These are phyloP conservation scores for Metahyphopichia silvanorum DNA, from an alignment of 805 yeast species.

Conservation along the genomic window DNA sequence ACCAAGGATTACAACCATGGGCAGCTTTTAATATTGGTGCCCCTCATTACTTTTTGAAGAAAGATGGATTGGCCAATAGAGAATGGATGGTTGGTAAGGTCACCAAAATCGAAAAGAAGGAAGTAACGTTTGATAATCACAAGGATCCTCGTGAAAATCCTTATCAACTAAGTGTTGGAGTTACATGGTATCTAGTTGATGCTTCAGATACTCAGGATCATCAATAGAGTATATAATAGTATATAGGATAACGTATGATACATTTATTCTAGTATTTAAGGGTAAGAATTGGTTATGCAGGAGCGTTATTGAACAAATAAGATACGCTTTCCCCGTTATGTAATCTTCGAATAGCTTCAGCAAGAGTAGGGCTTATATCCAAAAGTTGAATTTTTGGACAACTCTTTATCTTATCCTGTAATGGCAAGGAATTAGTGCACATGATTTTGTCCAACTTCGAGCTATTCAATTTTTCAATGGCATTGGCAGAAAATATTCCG, in stretches of 20 bases:
- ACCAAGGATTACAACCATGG: conserved; percentile 58
- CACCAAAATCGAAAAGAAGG: conserved; percentile 49
- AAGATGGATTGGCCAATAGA: conserved; percentile 26
- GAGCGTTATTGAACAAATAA: conserved; percentile 70
- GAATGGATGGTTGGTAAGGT: conserved; percentile 87
- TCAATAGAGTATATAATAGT: not conserved
- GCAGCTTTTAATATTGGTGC: conserved; percentile 91
- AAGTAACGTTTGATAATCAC: conserved; percentile 45
- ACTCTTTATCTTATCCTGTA: conserved; percentile 54
- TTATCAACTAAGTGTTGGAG: conserved; percentile 58
- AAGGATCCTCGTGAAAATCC: conserved; percentile 50
- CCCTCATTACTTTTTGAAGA: conserved; percentile 73
- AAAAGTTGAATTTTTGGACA: conserved; percentile 67
- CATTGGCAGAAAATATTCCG: conserved; percentile 74
- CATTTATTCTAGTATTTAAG: not conserved
- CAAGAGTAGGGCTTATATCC: conserved; percentile 71
- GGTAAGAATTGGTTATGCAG: conserved; percentile 18
- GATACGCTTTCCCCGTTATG: conserved; percentile 87
- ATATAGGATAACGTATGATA: not conserved
- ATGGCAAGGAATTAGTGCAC: conserved; percentile 79
- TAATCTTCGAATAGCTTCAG: conserved; percentile 79
- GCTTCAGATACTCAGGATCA: conserved; percentile 48
- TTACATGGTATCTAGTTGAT: conserved; percentile 61
- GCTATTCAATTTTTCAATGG: conserved; percentile 65
- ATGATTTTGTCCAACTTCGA: conserved; percentile 67